Percentiles rank a stretch among this genome's conserved stretches.
These are phyloP conservation scores for Coemansia sp. DNA, from an alignment of 192 early-diverging fungal species.

Conservation along the genomic window DNA sequence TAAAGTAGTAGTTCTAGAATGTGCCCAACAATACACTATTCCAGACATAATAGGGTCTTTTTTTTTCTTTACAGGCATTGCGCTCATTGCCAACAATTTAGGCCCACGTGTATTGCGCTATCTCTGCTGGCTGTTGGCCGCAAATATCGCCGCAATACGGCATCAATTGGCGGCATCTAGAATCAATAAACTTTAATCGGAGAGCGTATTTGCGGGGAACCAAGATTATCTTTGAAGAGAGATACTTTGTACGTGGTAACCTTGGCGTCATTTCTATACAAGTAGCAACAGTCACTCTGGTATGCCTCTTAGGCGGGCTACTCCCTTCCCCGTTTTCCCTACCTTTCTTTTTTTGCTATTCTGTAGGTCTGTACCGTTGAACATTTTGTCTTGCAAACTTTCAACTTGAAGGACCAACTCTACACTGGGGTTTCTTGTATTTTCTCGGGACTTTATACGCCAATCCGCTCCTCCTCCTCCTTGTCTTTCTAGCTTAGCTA, in stretches of 20 bases:
- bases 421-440: not conserved
- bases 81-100: not conserved
- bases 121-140: not conserved
- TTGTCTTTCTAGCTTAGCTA: not conserved
- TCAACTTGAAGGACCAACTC: too few relatives aligned
- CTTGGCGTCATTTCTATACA: constrained; percentile 10
- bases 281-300: not conserved
- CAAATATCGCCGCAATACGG: not conserved
- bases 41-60: not conserved
- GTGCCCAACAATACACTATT: not conserved
- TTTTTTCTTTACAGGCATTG: not conserved
- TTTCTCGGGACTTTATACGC: not conserved
- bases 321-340: not conserved
- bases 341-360: constrained; percentile 3
- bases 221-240: not conserved
- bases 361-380: not conserved
- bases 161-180: not conserved
- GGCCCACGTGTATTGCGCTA: not conserved
- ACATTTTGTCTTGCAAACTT: not conserved
- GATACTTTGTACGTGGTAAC: not conserved
- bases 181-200: constrained; percentile 3
- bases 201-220: constrained; percentile 6
- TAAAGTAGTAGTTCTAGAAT: constrained; percentile 23
- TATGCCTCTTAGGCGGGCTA: not conserved
- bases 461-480: not conserved